A percentile compares a stretch with the other conserved stretches of the same genome.
phyloP scores from a whole-genome alignment of 2,329 filamentous ascomycete species.

The Metarhizium rileyi region DNA sequence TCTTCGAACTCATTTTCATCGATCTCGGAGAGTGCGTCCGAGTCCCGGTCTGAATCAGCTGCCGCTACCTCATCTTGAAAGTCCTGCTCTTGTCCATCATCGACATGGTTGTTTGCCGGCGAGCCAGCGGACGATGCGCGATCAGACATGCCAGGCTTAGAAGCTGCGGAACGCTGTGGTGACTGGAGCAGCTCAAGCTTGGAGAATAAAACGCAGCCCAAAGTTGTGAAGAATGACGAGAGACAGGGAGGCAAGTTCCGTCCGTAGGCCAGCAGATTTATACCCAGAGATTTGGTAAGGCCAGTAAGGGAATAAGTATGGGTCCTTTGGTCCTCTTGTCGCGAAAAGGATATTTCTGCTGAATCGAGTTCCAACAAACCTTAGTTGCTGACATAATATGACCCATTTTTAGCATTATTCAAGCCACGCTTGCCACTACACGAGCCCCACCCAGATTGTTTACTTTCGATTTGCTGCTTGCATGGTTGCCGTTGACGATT shows the following conservation, averaged over 20 bases:
- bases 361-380: background rate
- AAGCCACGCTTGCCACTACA: background rate
- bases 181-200: too few species aligned
- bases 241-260: too few species aligned
- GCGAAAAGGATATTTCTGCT: background rate
- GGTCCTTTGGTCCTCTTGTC: background rate
- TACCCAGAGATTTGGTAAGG: too few species aligned
- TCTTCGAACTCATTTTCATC: slow-evolving; percentile 62
- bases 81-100: slow-evolving; percentile 33
- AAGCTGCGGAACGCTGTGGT: background rate
- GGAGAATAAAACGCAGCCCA: too few species aligned
- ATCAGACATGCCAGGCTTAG: slow-evolving; percentile 32
- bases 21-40: slow-evolving; percentile 55
- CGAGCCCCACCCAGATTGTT: slow-evolving; percentile 19
- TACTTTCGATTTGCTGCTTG: slow-evolving; percentile 16
- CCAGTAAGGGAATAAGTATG: too few species aligned
- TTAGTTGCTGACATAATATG: slow-evolving; percentile 21
- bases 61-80: slow-evolving; percentile 31
- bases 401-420: slow-evolving; percentile 1
- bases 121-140: slow-evolving; percentile 31
- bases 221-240: too few species aligned
- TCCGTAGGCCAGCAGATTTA: too few species aligned
- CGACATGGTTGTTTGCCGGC: slow-evolving; percentile 24
- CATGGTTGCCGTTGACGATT: slow-evolving; percentile 18
- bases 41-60: slow-evolving; percentile 43